Base-by-base conservation (phyloP, 2,329 filamentous ascomycete genomes). In the Fusarium sp. region DNA sequence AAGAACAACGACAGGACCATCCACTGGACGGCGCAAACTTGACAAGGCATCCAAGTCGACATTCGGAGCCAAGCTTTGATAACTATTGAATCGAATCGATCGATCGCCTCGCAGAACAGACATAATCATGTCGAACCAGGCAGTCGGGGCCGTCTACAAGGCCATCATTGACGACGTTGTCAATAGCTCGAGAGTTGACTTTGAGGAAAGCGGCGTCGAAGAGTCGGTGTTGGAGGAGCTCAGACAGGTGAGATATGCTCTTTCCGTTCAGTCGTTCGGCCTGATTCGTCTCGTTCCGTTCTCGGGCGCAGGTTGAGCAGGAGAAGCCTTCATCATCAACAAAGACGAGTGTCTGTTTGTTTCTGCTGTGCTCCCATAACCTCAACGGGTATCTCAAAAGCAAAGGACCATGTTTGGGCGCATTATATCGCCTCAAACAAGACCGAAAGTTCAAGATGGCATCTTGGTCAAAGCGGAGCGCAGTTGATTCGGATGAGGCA, bases 181-280 rank as follows among this genome's bases (percentile, higher is more conserved):
- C 81, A 91, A 95, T 75, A 92, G 92, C 73, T 98, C 95, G 77
- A 89, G 93, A 77, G 92, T 95, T 77, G 96, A 98, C 82, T 98
- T 99, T 79, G 96, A 99, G 81, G 96, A 99, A 83, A 93, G 92
- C 74, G 96, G 96, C 75, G 92, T 98, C 71, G 93, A 97, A 75
- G 92, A 95, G 80, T 85, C 88, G 74, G 95, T 95, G 54, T 84
- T 99, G 76, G 89, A 95, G 73, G 93, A 97, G 80, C 85, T 99
- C 85, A 91, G 90, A 81, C 87, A 91, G 89, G 95, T 98, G 85
- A 87, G 92, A 84, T 42, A 53, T 37, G 40, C 49, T 34, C 23
- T 32, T 60, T 72, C 59, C 30, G 34, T 53, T 54, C 46, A 43
- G 49, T 46, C 42, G 41, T 25, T 40, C 25, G 32, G 28, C n/a